phyloP scores from a whole-genome alignment of 1,284 basidiomycete species.

The Apiotrichum veenhuisii region DNA sequence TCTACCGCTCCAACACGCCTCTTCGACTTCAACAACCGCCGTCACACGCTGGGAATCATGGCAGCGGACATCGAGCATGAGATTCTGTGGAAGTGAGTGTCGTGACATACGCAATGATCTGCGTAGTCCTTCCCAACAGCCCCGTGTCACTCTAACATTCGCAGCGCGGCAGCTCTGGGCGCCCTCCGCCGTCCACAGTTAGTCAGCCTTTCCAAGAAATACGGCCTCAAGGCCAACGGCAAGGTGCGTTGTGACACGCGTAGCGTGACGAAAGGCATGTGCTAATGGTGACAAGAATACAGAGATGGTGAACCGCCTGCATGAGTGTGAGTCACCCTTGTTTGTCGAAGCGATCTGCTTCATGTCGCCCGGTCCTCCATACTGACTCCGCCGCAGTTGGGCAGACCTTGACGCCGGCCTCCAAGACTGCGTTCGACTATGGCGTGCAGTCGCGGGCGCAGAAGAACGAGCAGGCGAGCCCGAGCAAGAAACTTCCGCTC shows the following conservation, averaged over 20 bases:
- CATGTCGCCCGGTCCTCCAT: too few species aligned
- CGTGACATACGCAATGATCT: not conserved
- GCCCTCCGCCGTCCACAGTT: slow-evolving; percentile 47
- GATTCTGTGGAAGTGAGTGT: slow-evolving; percentile 3
- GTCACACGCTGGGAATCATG: not conserved
- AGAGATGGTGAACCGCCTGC: slow-evolving; percentile 38
- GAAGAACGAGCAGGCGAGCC: not conserved
- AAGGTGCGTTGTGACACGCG: slow-evolving; percentile 40
- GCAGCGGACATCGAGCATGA: slow-evolving; percentile 1
- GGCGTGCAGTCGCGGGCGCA: not conserved
- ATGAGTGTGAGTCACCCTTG: slow-evolving; percentile 37
- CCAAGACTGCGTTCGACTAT: slow-evolving; percentile 15
- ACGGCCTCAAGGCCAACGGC: slow-evolving; percentile 44
- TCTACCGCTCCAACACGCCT: too few species aligned
- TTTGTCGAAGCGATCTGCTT: too few species aligned
- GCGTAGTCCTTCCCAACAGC: not conserved
- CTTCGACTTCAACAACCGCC: too few species aligned
- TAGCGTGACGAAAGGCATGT: too few species aligned
- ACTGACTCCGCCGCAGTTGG: slow-evolving; percentile 13
- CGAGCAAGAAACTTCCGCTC: not conserved
- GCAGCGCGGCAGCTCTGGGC: slow-evolving; percentile 40
- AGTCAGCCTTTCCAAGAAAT: slow-evolving; percentile 43
- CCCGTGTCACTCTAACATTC: not conserved
- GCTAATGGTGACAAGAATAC: slow-evolving; percentile 30
- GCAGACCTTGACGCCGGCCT: slow-evolving; percentile 12